Evolutionary conservation across 202 grass and related monocot species (phyloP).

Genomic region (Setaria viridis): DNA sequence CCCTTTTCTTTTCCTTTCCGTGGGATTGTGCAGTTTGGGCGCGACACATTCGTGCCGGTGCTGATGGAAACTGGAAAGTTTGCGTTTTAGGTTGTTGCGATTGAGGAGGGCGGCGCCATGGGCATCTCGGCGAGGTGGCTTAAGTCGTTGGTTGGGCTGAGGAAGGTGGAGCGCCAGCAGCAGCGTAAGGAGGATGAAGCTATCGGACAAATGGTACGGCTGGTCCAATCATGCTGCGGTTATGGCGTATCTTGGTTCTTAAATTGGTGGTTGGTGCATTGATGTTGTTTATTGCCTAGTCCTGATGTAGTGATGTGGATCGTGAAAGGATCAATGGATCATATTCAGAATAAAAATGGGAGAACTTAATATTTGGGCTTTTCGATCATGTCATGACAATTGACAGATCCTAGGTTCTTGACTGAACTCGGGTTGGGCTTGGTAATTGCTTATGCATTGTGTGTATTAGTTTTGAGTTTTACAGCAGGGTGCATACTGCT

Average conservation of each 20-base stretch:
- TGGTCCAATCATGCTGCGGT: slow-evolving; percentile 30
- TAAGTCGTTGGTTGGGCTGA: slow-evolving; percentile 74
- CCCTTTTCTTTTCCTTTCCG: not conserved
- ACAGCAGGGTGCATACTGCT: not conserved
- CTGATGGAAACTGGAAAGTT: slow-evolving; percentile 14
- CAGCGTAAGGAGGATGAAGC: slow-evolving; percentile 55
- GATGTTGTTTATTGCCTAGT: not conserved
- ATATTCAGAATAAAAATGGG: not conserved
- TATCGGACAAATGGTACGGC: slow-evolving; percentile 39
- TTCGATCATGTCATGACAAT: not conserved
- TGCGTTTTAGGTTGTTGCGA: slow-evolving; percentile 14
- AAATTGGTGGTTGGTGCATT: slow-evolving; percentile 22
- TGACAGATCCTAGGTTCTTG: not conserved
- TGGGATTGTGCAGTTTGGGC: not conserved
- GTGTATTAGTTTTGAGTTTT: not conserved
- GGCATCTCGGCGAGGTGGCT: slow-evolving; percentile 90
- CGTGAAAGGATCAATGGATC: not conserved
- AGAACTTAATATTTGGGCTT: not conserved
- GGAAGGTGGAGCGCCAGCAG: slow-evolving; percentile 64
- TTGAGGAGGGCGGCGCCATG: slow-evolving; percentile 50
- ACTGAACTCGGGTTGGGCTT: not conserved
- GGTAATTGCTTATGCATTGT: not conserved
- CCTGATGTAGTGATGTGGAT: not conserved
- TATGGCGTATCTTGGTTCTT: slow-evolving; percentile 9
- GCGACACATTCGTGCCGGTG: not conserved